A percentile compares a stretch with the other conserved stretches of the same genome.
These are phyloP conservation scores for Kuraishia ogatae DNA, from an alignment of 805 yeast genomes.

Conservation along the genomic window DNA sequence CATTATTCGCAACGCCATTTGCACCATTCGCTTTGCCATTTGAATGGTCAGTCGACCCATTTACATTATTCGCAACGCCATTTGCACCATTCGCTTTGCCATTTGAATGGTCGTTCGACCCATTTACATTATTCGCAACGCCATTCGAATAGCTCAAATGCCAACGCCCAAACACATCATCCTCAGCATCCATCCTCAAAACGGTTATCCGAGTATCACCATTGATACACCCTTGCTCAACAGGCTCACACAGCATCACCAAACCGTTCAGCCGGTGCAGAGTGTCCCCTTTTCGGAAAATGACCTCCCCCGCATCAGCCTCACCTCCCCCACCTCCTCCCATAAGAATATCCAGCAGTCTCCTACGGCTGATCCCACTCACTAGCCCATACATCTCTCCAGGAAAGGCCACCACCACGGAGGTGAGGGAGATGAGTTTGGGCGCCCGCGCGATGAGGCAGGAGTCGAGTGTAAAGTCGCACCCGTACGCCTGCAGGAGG, in stretches of 20 bases:
- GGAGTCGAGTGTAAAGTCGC: constrained; percentile 32
- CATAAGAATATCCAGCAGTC: constrained; percentile 23
- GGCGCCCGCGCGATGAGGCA: constrained; percentile 28
- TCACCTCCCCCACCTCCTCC: constrained; percentile 24
- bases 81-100: background rate
- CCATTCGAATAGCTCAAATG: background rate
- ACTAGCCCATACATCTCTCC: constrained; percentile 37
- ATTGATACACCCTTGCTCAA: constrained; percentile 53
- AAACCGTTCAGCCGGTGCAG: constrained; percentile 37
- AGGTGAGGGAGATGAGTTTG: constrained; percentile 22
- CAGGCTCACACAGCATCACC: constrained; percentile 62
- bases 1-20: background rate
- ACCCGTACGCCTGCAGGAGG: constrained; percentile 20
- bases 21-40: background rate
- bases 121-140: background rate
- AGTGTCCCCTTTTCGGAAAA: constrained; percentile 30
- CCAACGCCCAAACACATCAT: constrained; percentile 2
- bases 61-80: background rate
- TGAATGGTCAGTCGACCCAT: background rate
- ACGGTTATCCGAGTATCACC: constrained; percentile 44
- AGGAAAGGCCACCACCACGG: constrained; percentile 33
- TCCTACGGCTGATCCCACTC: constrained; percentile 23
- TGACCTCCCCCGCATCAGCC: constrained; percentile 15
- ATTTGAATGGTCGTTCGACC: background rate
- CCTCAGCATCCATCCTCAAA: constrained; percentile 22